Conservation (phyloP, 2,329 filamentous ascomycete species). For the Ilyonectria robusta region DNA sequence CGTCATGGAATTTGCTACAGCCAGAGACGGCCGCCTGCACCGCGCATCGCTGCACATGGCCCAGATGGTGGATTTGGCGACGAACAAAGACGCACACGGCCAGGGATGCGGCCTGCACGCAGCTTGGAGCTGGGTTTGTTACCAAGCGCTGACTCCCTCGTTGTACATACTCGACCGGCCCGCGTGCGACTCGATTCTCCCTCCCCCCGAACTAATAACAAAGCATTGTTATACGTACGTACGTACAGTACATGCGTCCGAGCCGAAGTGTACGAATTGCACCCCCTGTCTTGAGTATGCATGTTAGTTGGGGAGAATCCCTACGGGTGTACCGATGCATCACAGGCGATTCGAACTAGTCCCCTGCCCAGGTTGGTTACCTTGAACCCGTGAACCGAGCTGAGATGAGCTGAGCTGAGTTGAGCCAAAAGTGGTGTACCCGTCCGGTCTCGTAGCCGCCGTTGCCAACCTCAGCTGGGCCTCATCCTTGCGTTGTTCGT, state of each 20-base stretch:
- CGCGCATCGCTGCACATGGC: conserved; percentile 34
- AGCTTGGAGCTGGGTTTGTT: conserved; percentile 9
- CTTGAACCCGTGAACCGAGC: background rate
- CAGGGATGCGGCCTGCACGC: conserved; percentile 18
- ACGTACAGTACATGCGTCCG: background rate
- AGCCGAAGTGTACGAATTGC: background rate
- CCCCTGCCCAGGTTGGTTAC: background rate
- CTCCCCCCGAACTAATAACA: background rate
- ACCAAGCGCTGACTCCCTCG: conserved; percentile 27
- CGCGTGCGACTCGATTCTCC: background rate
- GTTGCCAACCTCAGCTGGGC: too few relatives aligned
- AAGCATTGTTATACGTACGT: background rate
- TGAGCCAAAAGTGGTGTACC: background rate
- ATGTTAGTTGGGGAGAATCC: background rate
- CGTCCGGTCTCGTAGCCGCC: too few relatives aligned
- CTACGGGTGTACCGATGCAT: background rate
- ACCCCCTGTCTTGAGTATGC: background rate
- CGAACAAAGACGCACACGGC: conserved; percentile 9
- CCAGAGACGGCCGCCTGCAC: background rate
- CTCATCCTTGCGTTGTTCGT: background rate
- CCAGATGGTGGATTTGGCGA: conserved; percentile 34
- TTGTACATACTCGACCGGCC: conserved; percentile 14
- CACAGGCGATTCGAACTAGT: background rate
- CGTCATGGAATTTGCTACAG: background rate
- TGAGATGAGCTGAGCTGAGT: background rate